phyloP scores from a whole-genome alignment of 192 early-diverging fungal species.

The Chytriomyces hyalinus region DNA sequence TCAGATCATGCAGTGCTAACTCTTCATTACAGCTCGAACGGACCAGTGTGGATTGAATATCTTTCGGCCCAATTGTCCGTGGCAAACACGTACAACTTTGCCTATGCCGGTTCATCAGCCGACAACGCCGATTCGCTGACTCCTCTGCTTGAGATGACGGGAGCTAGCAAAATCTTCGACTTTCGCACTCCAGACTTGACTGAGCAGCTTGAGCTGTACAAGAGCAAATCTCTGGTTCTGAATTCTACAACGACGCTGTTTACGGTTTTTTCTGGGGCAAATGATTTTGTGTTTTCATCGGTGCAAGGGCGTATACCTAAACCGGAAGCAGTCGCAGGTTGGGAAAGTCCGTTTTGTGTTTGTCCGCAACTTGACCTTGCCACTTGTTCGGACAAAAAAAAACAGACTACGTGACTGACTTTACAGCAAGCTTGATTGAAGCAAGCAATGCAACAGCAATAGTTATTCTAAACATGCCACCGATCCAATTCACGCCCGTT shows the following conservation, averaged over 20 bases:
- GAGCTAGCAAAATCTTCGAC: neutral
- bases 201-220: neutral
- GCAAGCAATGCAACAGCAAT: neutral
- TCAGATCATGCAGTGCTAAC: neutral
- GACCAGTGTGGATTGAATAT: constrained; percentile 41
- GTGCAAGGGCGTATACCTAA: neutral
- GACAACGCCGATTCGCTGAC: neutral
- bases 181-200: neutral
- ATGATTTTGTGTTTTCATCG: constrained; percentile 1
- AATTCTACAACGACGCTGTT: neutral
- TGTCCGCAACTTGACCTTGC: neutral
- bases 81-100: neutral
- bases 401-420: too few relatives aligned
- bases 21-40: constrained; percentile 30
- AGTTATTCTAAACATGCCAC: neutral
- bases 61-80: constrained; percentile 8
- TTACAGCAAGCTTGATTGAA: neutral
- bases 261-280: neutral
- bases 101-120: neutral
- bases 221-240: neutral
- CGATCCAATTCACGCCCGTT: neutral
- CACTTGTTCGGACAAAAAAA: too few relatives aligned
- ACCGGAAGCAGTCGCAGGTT: neutral
- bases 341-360: neutral
- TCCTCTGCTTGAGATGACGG: neutral